Evolutionary conservation across 2,329 filamentous ascomycete species (phyloP), one percentile per base, ranked within the genome.

Genomic region (Fusarium decemcellulare): DNA sequence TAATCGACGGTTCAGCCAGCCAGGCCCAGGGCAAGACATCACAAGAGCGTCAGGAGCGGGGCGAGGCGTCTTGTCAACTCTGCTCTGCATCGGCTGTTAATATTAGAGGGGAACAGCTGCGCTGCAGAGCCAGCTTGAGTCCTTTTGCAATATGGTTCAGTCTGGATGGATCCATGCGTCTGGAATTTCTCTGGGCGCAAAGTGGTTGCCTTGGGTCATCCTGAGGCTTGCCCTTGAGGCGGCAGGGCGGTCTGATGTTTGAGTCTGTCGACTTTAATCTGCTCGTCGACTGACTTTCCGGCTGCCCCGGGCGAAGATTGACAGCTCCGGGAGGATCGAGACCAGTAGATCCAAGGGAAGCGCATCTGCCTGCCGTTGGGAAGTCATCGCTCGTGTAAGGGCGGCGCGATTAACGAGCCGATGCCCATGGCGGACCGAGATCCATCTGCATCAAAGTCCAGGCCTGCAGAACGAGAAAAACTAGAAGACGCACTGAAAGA

Each of bases 1-100:
- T 37, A 34, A 47, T 67, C 40, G 50, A 61, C 56, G 47, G 44
- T 65, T 62, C 63, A 73, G 63, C 68, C 70, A 74, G 68, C 68
- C 70, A 72, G 48, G 61, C 48, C 47, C 47, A 54, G 37, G 50
- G 18, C 40, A 54, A 43, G 39, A 36, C 53, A 67, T 50, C 63
- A 60, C 55, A 63, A 54, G 54, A 60, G 47, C 29, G 48, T 67
- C 51, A 60, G 54, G 54, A 51, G 66, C 61, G 66, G 61, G 50
- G 56, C 61, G 43, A 18, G 42, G 40, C 64, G 65, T 44, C 42
- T 58, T 48, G 44, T 58, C 54, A 60, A 53, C 53, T 54, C 50
- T 39, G 56, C 36, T 47, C 43, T 68, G 50, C 47, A 51, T 70
- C 46, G 37, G 40, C 32, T 47, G 52, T 42, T 27, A 54, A 52